phyloP scores from a whole-genome alignment of 495 filamentous ascomycete species.

The Penicillium roqueforti region DNA sequence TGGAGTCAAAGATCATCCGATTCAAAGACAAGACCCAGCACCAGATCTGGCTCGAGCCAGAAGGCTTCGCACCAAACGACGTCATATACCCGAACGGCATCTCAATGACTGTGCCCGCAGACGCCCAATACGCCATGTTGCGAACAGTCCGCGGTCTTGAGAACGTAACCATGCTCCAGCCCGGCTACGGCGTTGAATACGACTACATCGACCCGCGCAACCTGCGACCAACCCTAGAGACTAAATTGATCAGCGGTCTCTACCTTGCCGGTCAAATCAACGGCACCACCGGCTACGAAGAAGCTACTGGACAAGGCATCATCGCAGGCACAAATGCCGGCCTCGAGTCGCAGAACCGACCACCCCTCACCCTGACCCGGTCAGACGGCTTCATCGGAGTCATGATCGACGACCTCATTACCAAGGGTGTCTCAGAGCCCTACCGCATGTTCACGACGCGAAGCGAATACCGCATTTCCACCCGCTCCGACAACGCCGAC shows the following conservation, averaged over 20 bases:
- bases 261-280: constrained; percentile 98
- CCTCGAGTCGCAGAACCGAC: constrained; percentile 61
- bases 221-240: constrained; percentile 82
- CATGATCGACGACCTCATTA: constrained; percentile 98
- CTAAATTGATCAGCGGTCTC: constrained; percentile 83
- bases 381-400: constrained; percentile 95
- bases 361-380: constrained; percentile 64
- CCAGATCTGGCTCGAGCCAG: constrained; percentile 93
- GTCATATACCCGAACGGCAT: constrained; percentile 96
- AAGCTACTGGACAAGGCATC: constrained; percentile 90
- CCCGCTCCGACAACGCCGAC: constrained; percentile 92
- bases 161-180: constrained; percentile 87
- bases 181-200: constrained; percentile 97
- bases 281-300: constrained; percentile 96
- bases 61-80: constrained; percentile 81
- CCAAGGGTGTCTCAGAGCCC: constrained; percentile 93
- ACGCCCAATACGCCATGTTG: constrained; percentile 78
- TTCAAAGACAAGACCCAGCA: constrained; percentile 76
- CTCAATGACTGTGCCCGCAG: constrained; percentile 89
- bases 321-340: constrained; percentile 93
- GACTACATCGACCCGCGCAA: constrained; percentile 95
- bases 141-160: constrained; percentile 83
- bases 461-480: constrained; percentile 89
- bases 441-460: constrained; percentile 99
- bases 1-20: constrained; percentile 91